phyloP scores from a whole-genome alignment of 805 yeast species.

The Pichia thaimueangensis region DNA sequence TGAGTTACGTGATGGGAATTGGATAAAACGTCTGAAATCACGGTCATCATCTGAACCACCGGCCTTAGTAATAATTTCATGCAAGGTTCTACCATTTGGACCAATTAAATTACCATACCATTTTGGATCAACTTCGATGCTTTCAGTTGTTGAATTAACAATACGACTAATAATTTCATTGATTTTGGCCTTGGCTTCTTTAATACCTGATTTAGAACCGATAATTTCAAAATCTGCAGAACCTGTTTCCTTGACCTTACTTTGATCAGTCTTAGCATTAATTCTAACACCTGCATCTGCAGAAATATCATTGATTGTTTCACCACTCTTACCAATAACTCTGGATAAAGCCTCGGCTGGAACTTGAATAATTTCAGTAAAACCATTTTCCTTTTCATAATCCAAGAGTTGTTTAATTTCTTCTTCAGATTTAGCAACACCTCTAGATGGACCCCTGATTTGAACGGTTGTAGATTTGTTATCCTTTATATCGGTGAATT shows the following conservation, averaged over 20 bases:
- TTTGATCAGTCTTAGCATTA: slow-evolving; percentile 36
- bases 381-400: slow-evolving; percentile 84
- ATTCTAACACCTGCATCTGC: slow-evolving; percentile 61
- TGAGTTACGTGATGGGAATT: slow-evolving; percentile 62
- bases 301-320: slow-evolving; percentile 71
- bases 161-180: slow-evolving; percentile 56
- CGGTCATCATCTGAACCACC: slow-evolving; percentile 55
- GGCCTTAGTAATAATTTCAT: slow-evolving; percentile 68
- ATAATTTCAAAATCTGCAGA: slow-evolving; percentile 59
- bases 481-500: slow-evolving; percentile 47
- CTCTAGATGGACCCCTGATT: slow-evolving; percentile 88
- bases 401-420: slow-evolving; percentile 78
- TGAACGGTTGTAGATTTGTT: slow-evolving; percentile 56
- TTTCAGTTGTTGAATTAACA: slow-evolving; percentile 51
- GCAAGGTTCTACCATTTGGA: slow-evolving; percentile 64
- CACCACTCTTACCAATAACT: slow-evolving; percentile 87
- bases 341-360: slow-evolving; percentile 73
- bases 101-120: slow-evolving; percentile 77
- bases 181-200: slow-evolving; percentile 62
- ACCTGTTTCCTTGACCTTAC: slow-evolving; percentile 38
- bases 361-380: slow-evolving; percentile 53
- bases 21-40: slow-evolving; percentile 50
- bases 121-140: slow-evolving; percentile 63
- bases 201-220: slow-evolving; percentile 73
- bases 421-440: slow-evolving; percentile 75